Base-by-base conservation (phyloP, 2,329 filamentous ascomycete genomes). In the Dothideomycetidae sp. region DNA sequence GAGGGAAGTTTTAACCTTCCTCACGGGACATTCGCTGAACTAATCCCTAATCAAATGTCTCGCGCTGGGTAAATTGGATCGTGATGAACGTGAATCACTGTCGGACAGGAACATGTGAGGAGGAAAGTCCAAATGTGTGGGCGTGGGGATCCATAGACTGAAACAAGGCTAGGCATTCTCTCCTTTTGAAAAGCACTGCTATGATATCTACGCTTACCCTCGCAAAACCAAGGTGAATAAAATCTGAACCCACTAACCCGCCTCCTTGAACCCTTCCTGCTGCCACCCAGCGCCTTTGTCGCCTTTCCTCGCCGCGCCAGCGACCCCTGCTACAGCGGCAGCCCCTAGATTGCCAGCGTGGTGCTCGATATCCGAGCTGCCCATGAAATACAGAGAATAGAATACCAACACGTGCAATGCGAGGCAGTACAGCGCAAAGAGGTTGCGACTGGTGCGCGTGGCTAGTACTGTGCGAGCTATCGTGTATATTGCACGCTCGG, bases 401-500 rank as follows among this genome's bases (percentile, higher is more conserved):
- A 98, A 90, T 2, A 96, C 78, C 33, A 98, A 62, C 31, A 94
- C 53, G 62, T 98, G 90, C 47, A 98, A 67, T 21, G 77, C 83
- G 23, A 94, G 64, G 57, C 88, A 92, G 58, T 98, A 98, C 9
- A 73, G 76, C 1, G 86, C 90, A 60, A 98, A 98, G 42, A 98
- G 57, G 56, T 96, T 98, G 45, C 92, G 73, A 61, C 85, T 94
- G 17, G 80, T 82, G 44, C 90, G 69, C 32, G 85, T 93, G 36
- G 86, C 83, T 44, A 98, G 67, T 32, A 98, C 83, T 63, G 93
- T 82, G 40, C 85, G 73, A 32, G 88, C 93, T 37, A 94, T 70
- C 21, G 85, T 86, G 59, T 93, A 93, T 3, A 98, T 80, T 33
- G 84, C 73, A 28, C 90, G 70, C 59, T 98, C 90, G 0, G 86